Evolutionary conservation across 2,329 filamentous ascomycete genomes (phyloP), one percentile per base, ranked within the genome.

Genomic region (Phoma herbarum): DNA sequence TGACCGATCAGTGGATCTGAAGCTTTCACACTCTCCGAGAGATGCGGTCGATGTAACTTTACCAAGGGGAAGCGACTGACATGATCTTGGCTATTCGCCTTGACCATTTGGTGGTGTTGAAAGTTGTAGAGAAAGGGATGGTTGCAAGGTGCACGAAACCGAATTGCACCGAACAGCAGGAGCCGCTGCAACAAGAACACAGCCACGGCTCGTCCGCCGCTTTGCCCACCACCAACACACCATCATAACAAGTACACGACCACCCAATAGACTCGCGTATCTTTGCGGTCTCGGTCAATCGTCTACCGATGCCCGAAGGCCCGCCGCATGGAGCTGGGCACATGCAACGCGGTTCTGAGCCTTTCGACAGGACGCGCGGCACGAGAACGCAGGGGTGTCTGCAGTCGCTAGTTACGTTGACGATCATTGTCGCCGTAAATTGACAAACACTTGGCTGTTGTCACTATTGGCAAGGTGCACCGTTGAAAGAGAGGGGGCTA

Each of bases 351-450:
- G 49, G 45, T 49, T 29, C 7, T 31, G 37, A 31, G 16, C n/a
- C 20, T 22, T 51, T 25, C 8, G 5, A 26, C 7, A 46, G 20
- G 43, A 52, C 55, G 55, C 55, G 55, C 55, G 49, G 55, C 49
- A 16, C 20, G 29, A 44, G n/a, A 29, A 9, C 2, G 9, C 20
- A n/a, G 14, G 22, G 55, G 14, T 18, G 18, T 29, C 11, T 37
- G 22, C 55, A 8, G 2, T 25, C n/a, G 37, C 2, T 18, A 20
- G 25, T n/a, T 2, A 31, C 4, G 11, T 25, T 14, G 2, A 49
- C 9, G 8, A 20, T 8, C n/a, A n/a, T 28, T 7, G n/a, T 49
- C 1, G 20, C 14, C 20, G 11, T 42, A 18, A 14, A 28, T 16
- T 11, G 26, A 16, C 18, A 44, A 26, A 5, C 2, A 22, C 23